Base-by-base conservation (phyloP, 805 yeast species). In the Kurtzmaniella fragi region DNA sequence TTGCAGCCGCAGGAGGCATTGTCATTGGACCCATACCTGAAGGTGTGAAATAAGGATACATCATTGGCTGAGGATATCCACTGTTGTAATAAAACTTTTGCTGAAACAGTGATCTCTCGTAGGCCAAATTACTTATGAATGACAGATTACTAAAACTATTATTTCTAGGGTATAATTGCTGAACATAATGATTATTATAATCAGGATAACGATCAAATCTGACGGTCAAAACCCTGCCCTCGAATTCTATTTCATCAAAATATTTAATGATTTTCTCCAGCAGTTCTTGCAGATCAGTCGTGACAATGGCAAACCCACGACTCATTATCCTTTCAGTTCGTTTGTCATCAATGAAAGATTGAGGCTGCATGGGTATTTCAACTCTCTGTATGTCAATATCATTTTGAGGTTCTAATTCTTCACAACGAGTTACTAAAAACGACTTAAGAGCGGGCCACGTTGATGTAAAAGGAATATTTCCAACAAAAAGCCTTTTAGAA, bases 231-330 rank as follows among this genome's bases (percentile, higher is more conserved):
- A 65, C 59, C 30, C 89, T 61, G 0, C 86, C 85, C 50, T 77
- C 75, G 49, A 80, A 82, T n/a, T 54, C 63, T 2, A 53, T 49
- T 10, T 75, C 76, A 50, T 82, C 74, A 47, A 80, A 76, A 31
- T 53, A 41, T 17, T 63, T 58, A 32, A 82, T 79, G 12, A 80
- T 67, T 31, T 61, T 61, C 3, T 61, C 61, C 3, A 84, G 76
- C 28, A 75, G 75, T 7, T 57, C 64, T 26, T 62, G 67, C 29
- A 67, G 55, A 1, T 64, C 64, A 17, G 78, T 79, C 3, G 73
- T 66, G 1, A 78, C 84, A 35, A 82, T 71, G 1, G 87, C 88
- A 62, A 78, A 82, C 2, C 89, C 88, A 48, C 78, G 72, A 26
- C 62, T 57, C 40, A 42, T 16, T 13, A 41, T 41, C 17, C 39